A percentile compares a stretch with the other conserved stretches of the same genome.
Evolutionary conservation across 768 basidiomycete species (phyloP).

Genomic region (Auricularia sp.): DNA sequence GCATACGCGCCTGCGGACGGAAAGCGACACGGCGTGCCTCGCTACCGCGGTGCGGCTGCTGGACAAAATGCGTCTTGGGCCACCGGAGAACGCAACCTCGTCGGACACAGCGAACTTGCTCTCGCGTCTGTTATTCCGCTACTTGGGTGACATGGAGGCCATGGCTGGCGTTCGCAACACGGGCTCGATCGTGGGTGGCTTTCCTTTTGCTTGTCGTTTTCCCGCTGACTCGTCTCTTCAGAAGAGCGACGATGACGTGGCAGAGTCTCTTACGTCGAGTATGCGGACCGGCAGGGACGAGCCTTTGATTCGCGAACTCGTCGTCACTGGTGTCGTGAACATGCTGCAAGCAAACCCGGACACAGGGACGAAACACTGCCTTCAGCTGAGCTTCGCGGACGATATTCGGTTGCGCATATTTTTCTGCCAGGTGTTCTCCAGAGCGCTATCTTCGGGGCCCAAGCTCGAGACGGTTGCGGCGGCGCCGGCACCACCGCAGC

Average conservation of each 20-base stretch:
- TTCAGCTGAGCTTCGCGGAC: conserved; percentile 64
- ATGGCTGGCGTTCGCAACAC: conserved; percentile 31
- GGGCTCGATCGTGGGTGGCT: conserved; percentile 30
- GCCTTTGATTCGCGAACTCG: conserved; percentile 52
- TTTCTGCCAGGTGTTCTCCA: conserved; percentile 76
- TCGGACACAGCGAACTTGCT: conserved; percentile 57
- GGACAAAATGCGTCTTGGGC: conserved; percentile 61
- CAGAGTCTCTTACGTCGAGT: not conserved
- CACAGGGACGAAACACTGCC: conserved; percentile 80
- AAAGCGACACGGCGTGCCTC: conserved; percentile 66
- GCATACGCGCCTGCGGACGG: conserved; percentile 33
- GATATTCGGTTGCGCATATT: conserved; percentile 64
- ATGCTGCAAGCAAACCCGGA: conserved; percentile 79
- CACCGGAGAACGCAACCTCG: conserved; percentile 40
- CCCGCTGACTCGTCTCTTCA: not conserved
- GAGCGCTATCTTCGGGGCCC: conserved; percentile 70
- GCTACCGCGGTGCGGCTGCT: conserved; percentile 66
- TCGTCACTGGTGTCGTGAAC: conserved; percentile 72
- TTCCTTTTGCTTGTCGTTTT: not conserved
- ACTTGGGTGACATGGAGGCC: conserved; percentile 32
- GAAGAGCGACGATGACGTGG: not conserved
- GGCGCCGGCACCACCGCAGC: conserved; percentile 34
- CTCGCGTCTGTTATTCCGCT: conserved; percentile 71
- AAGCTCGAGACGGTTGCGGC: conserved; percentile 59
- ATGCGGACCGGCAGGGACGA: conserved; percentile 10